Base-by-base conservation (phyloP, 768 basidiomycete species). In the Rubroboletus pulcherrimus region DNA sequence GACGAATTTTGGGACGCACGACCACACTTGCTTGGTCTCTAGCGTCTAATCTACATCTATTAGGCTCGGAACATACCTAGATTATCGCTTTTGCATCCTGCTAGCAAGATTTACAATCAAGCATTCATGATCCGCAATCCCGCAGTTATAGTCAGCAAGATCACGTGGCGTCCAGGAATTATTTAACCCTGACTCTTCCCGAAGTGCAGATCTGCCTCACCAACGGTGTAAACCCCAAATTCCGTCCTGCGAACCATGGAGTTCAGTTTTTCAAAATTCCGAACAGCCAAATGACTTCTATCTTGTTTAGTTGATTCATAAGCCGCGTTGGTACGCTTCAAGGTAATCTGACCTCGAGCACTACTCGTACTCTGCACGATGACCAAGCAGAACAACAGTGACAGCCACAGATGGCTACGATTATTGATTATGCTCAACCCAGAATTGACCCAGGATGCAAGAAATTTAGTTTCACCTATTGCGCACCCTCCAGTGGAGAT, bases 1-100 rank as follows among this genome's bases (percentile, higher is more conserved):
- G 83, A 90, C 51, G 80, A 77, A 0, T 95, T 96, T 71, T 97
- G 94, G 94, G 67, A 77, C 7, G 73, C 76, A 30, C 72, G 86
- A 51, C 80, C 83, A 10, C 70, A 78, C 47, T 63, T 91, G 26
- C 74, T 90, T 51, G 70, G 64, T 29, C 2, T 19, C 19, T 62
- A 62, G 37, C 6, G 3, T 26, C 35, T 17, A 17, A 11, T 35
- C 24, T 26, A 33, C 24, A 9, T 6, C n/a, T 10, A 4, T 19
- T 15, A 6, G 3, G 19, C n/a, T 24, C 21, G 5, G 14, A 30
- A 15, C 40, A 31, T 17, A 9, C 19, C 12, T 29, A 21, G 15
- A 31, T n/a, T 4, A 17, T 43, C 35, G 48, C n/a, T 12, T 9
- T 19, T 14, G 17, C 26, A n/a, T n/a, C 17, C 21, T 17, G 5